Conservation (phyloP, 1,284 basidiomycete genomes). For the Heliocybe sulcata region DNA sequence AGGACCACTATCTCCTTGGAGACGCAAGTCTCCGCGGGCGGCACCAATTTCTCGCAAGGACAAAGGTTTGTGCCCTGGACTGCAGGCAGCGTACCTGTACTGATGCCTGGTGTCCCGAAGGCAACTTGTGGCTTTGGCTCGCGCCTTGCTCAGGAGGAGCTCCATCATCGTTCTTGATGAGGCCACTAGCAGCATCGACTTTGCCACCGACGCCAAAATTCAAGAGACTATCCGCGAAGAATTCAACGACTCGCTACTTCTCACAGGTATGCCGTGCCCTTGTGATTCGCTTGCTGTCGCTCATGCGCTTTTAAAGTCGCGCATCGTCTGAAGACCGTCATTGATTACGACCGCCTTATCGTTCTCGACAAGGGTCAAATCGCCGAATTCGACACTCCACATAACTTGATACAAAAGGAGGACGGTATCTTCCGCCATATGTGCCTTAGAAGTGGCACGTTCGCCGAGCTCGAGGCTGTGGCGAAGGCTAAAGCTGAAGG, state of each 20-base stretch:
- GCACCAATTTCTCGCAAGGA: conserved; percentile 80
- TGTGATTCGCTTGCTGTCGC: background rate
- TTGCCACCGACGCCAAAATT: conserved; percentile 72
- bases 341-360: conserved; percentile 76
- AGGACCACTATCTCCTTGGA: conserved; percentile 57
- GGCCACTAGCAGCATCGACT: conserved; percentile 73
- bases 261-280: conserved; percentile 36
- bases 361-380: conserved; percentile 79
- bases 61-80: conserved; percentile 48
- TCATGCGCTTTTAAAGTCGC: conserved; percentile 12
- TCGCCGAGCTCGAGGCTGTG: conserved; percentile 55
- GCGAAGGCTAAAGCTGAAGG: conserved; percentile 37
- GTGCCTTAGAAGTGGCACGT: conserved; percentile 80
- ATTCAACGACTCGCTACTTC: conserved; percentile 54
- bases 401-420: conserved; percentile 66
- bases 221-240: conserved; percentile 78
- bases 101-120: background rate
- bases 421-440: conserved; percentile 72
- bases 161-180: conserved; percentile 82
- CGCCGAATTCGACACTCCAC: conserved; percentile 80
- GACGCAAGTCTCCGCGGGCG: conserved; percentile 72
- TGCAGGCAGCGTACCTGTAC: background rate
- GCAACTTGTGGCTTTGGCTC: conserved; percentile 66
- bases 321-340: conserved; percentile 66
- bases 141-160: conserved; percentile 70